Evolutionary conservation across 768 basidiomycete species (phyloP).

Genomic region (Amanita rimosa): DNA sequence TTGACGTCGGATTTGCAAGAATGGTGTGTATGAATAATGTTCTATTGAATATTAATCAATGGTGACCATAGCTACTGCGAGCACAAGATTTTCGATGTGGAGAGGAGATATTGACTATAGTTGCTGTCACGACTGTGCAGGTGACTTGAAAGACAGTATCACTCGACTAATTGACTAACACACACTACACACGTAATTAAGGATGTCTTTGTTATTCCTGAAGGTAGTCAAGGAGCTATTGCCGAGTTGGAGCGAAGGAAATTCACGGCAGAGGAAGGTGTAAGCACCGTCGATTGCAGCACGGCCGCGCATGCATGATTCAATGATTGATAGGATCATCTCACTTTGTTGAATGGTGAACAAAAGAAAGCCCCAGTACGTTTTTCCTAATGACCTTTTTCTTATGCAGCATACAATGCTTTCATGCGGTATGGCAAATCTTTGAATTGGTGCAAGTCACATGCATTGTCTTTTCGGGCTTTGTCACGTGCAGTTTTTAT

Average conservation of each 20-base stretch:
- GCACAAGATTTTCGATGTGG: conserved; percentile 84
- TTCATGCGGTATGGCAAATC: conserved; percentile 78
- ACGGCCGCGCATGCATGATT: not conserved
- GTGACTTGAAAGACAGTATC: conserved; percentile 24
- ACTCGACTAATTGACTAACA: not conserved
- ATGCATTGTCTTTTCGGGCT: conserved; percentile 87
- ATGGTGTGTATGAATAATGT: conserved; percentile 47
- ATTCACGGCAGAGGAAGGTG: conserved; percentile 97
- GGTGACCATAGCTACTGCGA: conserved; percentile 54
- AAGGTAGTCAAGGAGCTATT: conserved; percentile 74
- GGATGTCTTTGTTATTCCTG: conserved; percentile 87
- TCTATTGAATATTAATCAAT: not conserved
- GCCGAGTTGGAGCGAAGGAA: conserved; percentile 91
- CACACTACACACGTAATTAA: conserved; percentile 16
- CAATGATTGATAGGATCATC: conserved; percentile 60
- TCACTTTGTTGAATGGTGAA: conserved; percentile 85
- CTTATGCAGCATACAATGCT: conserved; percentile 76
- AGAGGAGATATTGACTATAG: conserved; percentile 91
- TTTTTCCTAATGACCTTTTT: not conserved
- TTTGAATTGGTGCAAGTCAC: conserved; percentile 86
- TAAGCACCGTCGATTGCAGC: conserved; percentile 21
- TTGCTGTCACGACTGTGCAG: conserved; percentile 91
- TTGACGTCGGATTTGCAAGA: conserved; percentile 88
- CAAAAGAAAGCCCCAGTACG: not conserved
- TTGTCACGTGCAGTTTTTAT: conserved; percentile 93